Base-by-base conservation (phyloP, 2,329 filamentous ascomycete species). In the Penicillium corylophilum region DNA sequence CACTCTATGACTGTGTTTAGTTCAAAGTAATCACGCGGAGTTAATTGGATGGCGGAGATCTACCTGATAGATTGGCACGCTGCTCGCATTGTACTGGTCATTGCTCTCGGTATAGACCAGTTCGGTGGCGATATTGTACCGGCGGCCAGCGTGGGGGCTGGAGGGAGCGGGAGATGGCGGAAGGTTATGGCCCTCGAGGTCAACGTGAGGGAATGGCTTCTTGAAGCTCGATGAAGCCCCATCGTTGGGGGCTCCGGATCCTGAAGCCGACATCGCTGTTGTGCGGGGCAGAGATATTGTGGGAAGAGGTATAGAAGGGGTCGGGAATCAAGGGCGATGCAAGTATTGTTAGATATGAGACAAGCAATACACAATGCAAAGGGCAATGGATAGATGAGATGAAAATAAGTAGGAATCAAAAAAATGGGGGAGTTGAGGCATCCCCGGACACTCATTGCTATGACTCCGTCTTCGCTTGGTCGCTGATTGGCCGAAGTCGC, bases 71-170 rank as follows among this genome's bases (percentile, higher is more conserved):
- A 99, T 97, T 48, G 94, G 94, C 64, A 95, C 87, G 73, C 92
- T 97, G 64, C 90, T 96, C 51, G 94, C 84, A 68, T 95, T 95
- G 79, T 97, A 96, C 77, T 99, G 94, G 74, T 99, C 94, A 74
- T 87, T 94, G 71, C 88, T 86, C 65, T 99, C 94, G 46, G 93
- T 97, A 73, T 93, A 97, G 54, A 99, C 94, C 57, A 99, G 79
- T 76, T 99, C 94, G 4, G 94, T 99, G 51, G 93, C 93, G 55
- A 99, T 83, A 41, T 92, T 91, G 75, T 97, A 99, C 62, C 90
- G 89, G 61, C 88, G 85, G 57, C 90, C 91, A 68, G 86, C 88
- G 68, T 87, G 83, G 22, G 94, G 94, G 68, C 88, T 96, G 15
- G 93, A 97, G 2, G 93, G 91, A 22, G 94, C 90, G 2, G 94